Evolutionary conservation across 2,329 filamentous ascomycete genomes (phyloP), one percentile per base, ranked within the genome.

Genomic region (Ilyonectria sp.): DNA sequence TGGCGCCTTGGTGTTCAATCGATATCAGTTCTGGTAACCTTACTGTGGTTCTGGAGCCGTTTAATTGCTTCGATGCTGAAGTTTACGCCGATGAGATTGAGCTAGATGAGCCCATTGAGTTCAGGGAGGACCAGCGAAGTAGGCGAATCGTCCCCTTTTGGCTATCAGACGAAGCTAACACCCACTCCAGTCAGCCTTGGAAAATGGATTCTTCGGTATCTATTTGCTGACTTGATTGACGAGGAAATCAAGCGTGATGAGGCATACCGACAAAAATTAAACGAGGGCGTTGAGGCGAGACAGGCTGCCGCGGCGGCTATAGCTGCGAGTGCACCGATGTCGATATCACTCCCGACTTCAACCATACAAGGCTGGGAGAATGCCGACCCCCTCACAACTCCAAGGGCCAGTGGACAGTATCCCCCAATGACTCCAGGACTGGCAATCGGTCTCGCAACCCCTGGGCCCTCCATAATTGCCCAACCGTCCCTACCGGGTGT

Each of bases 21-120:
- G 94, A 99, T 77, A 95, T 95, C 21, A 92, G 95, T 74, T 98
- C 95, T 5, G 96, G 96, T 40, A 94, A 93, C 69, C 85, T 99
- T 62, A 95, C 94, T 2, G 95, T 98, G 3, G 92, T 97, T 19
- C 82, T 99, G 19, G 96, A 99, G 77, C 94, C 95, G 46, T 97
- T 96, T 76, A 97, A 97, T 74, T 98, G 95, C 79, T 99, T 99
- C 74, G 96, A 99, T 81, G 96, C 95, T 17, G 96, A 99, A 77
- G 93, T 97, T 80, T 99, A 99, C 79, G 95, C 94, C 1, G 96
- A 99, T 78, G 95, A 98, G 81, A 84, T 97, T 40, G 86, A 91
- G 46, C 74, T 95, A 61, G 88, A 92, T 11, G 91, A 94, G 69
- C 85, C 89, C n/a, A 85, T 93, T 19, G 92, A 95, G 13, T 97